These are phyloP conservation scores for Domatiomyces catenatus DNA, from an alignment of 2,329 filamentous ascomycete genomes.

Conservation along the genomic window DNA sequence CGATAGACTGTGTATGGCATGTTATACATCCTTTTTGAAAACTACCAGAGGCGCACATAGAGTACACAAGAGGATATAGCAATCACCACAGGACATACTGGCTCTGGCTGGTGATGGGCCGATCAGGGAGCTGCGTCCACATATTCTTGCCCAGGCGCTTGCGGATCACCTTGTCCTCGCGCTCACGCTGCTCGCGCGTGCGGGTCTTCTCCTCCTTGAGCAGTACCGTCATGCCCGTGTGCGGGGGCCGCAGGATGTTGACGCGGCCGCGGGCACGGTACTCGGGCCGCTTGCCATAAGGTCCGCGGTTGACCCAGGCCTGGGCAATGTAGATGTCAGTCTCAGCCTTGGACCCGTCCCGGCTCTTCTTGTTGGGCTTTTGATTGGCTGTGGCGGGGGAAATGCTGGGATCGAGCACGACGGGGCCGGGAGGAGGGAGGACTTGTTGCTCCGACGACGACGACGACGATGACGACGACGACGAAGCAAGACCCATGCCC, in stretches of 20 bases:
- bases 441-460: too few relatives aligned
- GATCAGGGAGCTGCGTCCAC: slow-evolving; percentile 78
- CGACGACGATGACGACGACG: too few relatives aligned
- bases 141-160: slow-evolving; percentile 53
- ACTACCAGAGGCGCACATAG: too few relatives aligned
- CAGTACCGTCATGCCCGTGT: slow-evolving; percentile 61
- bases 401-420: slow-evolving; percentile 9
- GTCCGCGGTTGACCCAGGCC: slow-evolving; percentile 77
- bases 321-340: slow-evolving; percentile 81
- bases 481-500: slow-evolving; percentile 59
- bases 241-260: slow-evolving; percentile 52
- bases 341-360: slow-evolving; percentile 55
- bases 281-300: slow-evolving; percentile 45
- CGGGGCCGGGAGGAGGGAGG: neutral
- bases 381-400: slow-evolving; percentile 14
- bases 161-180: slow-evolving; percentile 61
- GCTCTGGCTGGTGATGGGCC: slow-evolving; percentile 66
- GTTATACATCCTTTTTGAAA: too few relatives aligned
- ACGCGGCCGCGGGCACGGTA: slow-evolving; percentile 62
- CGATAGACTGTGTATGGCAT: too few relatives aligned
- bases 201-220: slow-evolving; percentile 90
- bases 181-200: slow-evolving; percentile 64
- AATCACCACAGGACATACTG: slow-evolving; percentile 82
- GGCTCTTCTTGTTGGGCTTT: slow-evolving; percentile 46
- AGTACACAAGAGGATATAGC: too few relatives aligned